Percentiles rank a stretch among this genome's conserved stretches.
phyloP scores from a whole-genome alignment of 2,329 filamentous ascomycete species.

The Fusarium haematococcum region DNA sequence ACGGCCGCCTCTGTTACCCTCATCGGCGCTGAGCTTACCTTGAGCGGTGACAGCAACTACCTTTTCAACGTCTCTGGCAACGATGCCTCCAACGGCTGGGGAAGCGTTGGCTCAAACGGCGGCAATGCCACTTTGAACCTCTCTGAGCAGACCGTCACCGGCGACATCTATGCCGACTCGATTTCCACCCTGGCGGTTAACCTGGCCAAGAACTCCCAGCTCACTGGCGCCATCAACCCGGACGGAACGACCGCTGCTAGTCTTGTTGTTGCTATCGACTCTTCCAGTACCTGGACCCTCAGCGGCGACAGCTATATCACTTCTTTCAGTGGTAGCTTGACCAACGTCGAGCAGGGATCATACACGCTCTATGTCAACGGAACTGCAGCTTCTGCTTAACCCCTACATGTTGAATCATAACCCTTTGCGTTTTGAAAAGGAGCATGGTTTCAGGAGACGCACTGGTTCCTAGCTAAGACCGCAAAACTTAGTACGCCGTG shows the following conservation, averaged over 20 bases:
- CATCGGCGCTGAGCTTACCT: conserved; percentile 10
- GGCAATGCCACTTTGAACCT: conserved; percentile 17
- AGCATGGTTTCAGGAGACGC: too few relatives aligned
- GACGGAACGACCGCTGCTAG: conserved; percentile 13
- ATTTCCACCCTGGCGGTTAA: conserved; percentile 13
- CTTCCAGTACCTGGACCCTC: conserved; percentile 18
- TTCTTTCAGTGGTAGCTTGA: conserved; percentile 11
- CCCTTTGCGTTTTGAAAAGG: not conserved
- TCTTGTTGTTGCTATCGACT: conserved; percentile 4
- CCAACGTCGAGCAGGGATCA: conserved; percentile 18
- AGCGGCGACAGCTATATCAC: conserved; percentile 17
- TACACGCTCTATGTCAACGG: conserved; percentile 21
- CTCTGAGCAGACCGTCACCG: conserved; percentile 12
- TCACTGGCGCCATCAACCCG: conserved; percentile 11
- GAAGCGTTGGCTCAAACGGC: conserved; percentile 21
- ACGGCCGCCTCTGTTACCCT: conserved; percentile 17
- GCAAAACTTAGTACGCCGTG: too few relatives aligned
- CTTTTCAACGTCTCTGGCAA: conserved; percentile 26
- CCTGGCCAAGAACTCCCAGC: conserved; percentile 5
- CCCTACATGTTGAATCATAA: too few relatives aligned
- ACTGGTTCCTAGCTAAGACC: not conserved
- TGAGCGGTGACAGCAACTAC: conserved; percentile 18
- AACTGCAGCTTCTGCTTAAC: not conserved
- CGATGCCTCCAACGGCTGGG: conserved; percentile 20
- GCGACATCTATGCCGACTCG: conserved; percentile 17